Evolutionary conservation across 2,329 filamentous ascomycete genomes (phyloP).

Genomic region (Polychaeton citri): DNA sequence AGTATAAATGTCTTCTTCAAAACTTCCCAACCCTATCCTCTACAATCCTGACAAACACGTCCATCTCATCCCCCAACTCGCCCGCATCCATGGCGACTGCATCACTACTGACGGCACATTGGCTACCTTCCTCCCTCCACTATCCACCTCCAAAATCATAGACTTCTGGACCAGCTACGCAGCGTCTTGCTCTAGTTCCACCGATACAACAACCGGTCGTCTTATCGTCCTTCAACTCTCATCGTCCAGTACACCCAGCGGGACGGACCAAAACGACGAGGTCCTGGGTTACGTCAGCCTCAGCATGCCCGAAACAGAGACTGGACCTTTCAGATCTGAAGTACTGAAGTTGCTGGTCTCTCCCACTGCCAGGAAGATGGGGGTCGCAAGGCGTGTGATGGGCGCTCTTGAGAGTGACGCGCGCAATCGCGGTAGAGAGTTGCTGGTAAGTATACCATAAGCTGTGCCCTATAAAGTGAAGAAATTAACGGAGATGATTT

Average conservation of each 20-base stretch:
- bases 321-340: conserved; percentile 39
- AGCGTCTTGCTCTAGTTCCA: conserved; percentile 27
- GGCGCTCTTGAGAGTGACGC: conserved; percentile 43
- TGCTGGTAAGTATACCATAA: conserved; percentile 35
- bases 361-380: conserved; percentile 36
- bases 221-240: conserved; percentile 32
- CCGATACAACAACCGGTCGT: conserved; percentile 24
- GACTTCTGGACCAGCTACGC: conserved; percentile 44
- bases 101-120: conserved; percentile 45
- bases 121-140: conserved; percentile 46
- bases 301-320: conserved; percentile 39
- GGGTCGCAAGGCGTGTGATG: conserved; percentile 41
- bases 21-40: conserved; percentile 7
- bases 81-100: conserved; percentile 45
- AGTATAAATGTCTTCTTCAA: no score
- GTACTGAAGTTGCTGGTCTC: conserved; percentile 48
- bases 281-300: conserved; percentile 47
- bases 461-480: conserved; percentile 3
- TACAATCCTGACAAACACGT: conserved; percentile 23
- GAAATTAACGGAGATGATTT: conserved; percentile 1
- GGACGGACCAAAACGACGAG: conserved; percentile 17
- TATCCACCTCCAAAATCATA: conserved; percentile 43
- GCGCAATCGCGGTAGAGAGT: conserved; percentile 31
- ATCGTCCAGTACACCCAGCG: background rate
- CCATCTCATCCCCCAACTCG: conserved; percentile 43